Evolutionary conservation across 805 yeast species (phyloP).

Genomic region (Cyberlindnera euphorbiiphila): DNA sequence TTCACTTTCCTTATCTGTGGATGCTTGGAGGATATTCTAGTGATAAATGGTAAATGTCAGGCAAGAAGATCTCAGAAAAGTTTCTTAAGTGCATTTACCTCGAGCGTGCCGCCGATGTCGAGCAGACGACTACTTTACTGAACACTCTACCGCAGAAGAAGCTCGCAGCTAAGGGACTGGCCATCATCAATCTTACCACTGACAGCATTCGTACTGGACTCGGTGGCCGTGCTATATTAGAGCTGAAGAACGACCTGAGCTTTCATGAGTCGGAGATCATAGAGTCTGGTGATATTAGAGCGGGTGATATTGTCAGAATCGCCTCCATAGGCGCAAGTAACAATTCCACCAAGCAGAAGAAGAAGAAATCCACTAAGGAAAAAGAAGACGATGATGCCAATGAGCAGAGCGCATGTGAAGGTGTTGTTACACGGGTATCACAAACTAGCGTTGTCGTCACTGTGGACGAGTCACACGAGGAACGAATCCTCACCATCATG

Average conservation of each 20-base stretch:
- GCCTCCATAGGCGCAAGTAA: conserved; percentile 34
- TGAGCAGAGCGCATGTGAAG: conserved; percentile 39
- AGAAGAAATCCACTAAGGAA: conserved; percentile 19
- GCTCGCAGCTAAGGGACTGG: conserved; percentile 70
- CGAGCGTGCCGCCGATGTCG: conserved; percentile 23
- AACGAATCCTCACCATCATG: conserved; percentile 41
- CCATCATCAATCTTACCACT: conserved; percentile 60
- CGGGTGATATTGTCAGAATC: conserved; percentile 74
- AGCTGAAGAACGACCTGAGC: conserved; percentile 54
- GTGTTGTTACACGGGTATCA: conserved; percentile 59
- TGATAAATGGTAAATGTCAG: conserved; percentile 2
- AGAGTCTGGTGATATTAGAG: conserved; percentile 50
- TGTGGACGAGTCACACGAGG: conserved; percentile 53
- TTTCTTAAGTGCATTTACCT: conserved; percentile 20
- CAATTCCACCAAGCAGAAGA: conserved; percentile 11
- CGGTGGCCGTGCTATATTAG: conserved; percentile 71
- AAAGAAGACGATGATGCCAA: conserved; percentile 21
- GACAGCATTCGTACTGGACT: conserved; percentile 69
- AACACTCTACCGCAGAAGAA: conserved; percentile 53
- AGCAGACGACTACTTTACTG: conserved; percentile 35
- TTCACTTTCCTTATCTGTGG: no score
- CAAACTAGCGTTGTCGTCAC: conserved; percentile 51
- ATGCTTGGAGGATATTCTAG: no score
- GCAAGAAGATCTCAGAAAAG: conserved; percentile 13
- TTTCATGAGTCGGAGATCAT: conserved; percentile 33